Conservation (phyloP, 2,329 filamentous ascomycete genomes). For the Ceratocystis albifundus region DNA sequence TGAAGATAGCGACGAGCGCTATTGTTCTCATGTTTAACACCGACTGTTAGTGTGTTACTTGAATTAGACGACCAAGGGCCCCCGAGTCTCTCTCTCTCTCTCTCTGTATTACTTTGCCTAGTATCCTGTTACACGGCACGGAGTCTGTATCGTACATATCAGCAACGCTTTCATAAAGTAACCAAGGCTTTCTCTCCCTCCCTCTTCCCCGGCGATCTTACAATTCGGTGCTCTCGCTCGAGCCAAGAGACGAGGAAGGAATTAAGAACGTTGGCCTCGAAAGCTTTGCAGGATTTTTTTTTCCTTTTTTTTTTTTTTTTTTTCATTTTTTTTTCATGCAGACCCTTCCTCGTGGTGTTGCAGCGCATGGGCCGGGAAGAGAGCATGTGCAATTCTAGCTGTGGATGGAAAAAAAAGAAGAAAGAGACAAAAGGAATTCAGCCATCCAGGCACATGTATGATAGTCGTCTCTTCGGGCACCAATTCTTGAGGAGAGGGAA, state of each 20-base stretch:
- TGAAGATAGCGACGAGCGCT: background rate
- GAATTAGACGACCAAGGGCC: background rate
- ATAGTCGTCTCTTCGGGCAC: background rate
- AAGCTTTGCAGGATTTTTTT: background rate
- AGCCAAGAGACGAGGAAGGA: background rate
- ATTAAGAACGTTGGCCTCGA: constrained; percentile 2
- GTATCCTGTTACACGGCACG: background rate
- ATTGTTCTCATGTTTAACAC: background rate
- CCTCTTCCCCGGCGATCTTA: no score
- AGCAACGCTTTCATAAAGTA: no score
- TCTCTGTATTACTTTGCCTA: background rate
- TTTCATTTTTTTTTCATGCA: background rate
- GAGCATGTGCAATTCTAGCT: background rate
- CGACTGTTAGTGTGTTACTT: background rate
- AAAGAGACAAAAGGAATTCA: background rate
- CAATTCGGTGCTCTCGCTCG: background rate
- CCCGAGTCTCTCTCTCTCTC: no score
- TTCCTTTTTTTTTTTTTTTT: no score
- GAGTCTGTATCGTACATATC: background rate
- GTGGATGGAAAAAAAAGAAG: background rate
- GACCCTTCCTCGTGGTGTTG: background rate
- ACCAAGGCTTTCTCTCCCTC: background rate
- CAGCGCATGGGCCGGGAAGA: constrained; percentile 6
- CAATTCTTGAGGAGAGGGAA: background rate
- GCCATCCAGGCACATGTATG: background rate